phyloP scores from a whole-genome alignment of 163 green algal genomes.

The Coccomyxa subellipsoidea region DNA sequence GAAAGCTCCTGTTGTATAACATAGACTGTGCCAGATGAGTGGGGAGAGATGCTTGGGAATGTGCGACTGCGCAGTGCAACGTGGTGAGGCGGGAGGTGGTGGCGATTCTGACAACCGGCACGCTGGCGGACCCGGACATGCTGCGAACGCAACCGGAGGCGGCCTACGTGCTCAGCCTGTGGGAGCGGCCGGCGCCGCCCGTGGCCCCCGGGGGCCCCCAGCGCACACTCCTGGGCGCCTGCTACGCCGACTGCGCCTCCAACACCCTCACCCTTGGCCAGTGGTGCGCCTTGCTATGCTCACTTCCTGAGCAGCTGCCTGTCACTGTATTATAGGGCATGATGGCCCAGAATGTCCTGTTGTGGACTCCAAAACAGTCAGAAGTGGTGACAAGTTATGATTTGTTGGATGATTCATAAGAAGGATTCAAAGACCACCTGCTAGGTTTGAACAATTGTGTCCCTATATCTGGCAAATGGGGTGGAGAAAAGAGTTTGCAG shows the following conservation, averaged over 20 bases:
- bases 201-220: not conserved
- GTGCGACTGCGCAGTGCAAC: not conserved
- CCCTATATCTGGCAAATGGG: too few relatives aligned
- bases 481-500: too few relatives aligned
- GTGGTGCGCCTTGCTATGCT: constrained; percentile 36
- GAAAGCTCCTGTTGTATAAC: too few relatives aligned
- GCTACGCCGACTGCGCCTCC: constrained; percentile 76
- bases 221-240: constrained; percentile 51
- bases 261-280: constrained; percentile 76
- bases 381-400: too few relatives aligned
- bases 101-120: constrained; percentile 82
- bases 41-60: not conserved
- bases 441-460: too few relatives aligned
- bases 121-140: constrained; percentile 90
- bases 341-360: too few relatives aligned
- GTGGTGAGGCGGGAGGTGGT: constrained; percentile 82
- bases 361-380: too few relatives aligned
- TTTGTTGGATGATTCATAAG: too few relatives aligned
- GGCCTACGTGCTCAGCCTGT: constrained; percentile 72
- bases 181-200: constrained; percentile 33
- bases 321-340: too few relatives aligned
- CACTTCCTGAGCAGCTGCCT: not conserved
- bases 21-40: not conserved
- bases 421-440: too few relatives aligned
- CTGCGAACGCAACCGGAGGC: constrained; percentile 67